A percentile compares a stretch with the other conserved stretches of the same genome.
phyloP scores from a whole-genome alignment of 2,329 filamentous ascomycete genomes.

The Diaporthe citrichinensis region DNA sequence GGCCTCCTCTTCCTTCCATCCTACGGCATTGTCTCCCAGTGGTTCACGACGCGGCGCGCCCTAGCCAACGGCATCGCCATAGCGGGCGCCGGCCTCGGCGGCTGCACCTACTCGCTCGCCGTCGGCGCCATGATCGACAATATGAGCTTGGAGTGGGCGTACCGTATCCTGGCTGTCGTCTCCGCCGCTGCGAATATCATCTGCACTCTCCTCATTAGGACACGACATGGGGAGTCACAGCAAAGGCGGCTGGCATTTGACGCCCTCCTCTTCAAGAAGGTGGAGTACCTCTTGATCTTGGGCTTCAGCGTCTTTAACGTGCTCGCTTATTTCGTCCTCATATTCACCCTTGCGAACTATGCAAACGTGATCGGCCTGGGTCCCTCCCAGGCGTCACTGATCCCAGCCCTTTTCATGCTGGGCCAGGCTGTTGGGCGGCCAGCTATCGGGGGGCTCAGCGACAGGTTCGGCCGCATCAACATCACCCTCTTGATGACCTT shows the following conservation, averaged over 20 bases:
- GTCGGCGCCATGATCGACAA: not conserved
- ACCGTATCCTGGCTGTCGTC: not conserved
- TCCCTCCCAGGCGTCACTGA: not conserved
- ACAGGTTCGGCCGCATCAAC: not conserved
- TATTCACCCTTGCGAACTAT: not conserved
- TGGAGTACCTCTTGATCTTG: not conserved
- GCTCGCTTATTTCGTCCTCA: not conserved
- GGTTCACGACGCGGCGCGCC: not conserved
- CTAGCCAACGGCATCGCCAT: not conserved
- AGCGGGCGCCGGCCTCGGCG: not conserved
- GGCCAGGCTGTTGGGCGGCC: not conserved
- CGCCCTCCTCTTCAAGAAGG: not conserved
- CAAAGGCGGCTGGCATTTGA: not conserved
- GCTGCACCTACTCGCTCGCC: not conserved
- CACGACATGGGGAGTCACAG: not conserved
- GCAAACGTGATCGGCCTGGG: not conserved
- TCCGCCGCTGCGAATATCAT: not conserved
- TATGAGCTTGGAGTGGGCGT: not conserved
- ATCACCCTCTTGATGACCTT: not conserved
- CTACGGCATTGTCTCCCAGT: not conserved
- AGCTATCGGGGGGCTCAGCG: not conserved
- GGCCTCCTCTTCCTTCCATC: not conserved
- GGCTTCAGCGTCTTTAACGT: not conserved
- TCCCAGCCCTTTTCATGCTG: not conserved
- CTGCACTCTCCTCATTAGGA: not conserved